These are phyloP conservation scores for Sporothrix globosa DNA, from an alignment of 2,329 filamentous ascomycete genomes.

Conservation along the genomic window DNA sequence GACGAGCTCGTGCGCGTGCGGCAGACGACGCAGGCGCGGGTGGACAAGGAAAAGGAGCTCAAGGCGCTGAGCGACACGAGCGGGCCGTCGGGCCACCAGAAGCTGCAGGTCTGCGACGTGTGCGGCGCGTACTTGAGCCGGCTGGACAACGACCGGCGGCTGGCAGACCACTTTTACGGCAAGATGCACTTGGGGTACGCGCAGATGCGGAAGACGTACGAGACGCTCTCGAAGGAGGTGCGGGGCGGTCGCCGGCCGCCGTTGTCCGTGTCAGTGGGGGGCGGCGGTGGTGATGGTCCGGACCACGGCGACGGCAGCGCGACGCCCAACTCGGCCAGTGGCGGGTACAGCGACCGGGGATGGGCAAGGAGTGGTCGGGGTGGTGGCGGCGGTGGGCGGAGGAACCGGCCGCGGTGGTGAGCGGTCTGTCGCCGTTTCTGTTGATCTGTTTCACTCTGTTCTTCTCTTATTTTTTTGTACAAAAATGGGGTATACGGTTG, in stretches of 20 bases:
- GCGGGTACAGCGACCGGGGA: conserved; percentile 49
- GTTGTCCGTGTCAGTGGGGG: conserved; percentile 50
- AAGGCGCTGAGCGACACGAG: conserved; percentile 89
- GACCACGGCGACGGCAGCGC: conserved; percentile 46
- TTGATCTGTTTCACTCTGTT: neutral
- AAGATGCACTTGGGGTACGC: conserved; percentile 99
- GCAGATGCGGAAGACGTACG: conserved; percentile 93
- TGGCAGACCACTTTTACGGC: conserved; percentile 98
- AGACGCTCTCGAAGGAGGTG: conserved; percentile 83
- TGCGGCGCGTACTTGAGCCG: conserved; percentile 92
- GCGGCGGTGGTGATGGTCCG: conserved; percentile 51
- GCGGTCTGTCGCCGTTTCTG: neutral
- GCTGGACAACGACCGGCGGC: conserved; percentile 87
- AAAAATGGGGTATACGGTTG: neutral
- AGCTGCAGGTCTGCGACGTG: conserved; percentile 97
- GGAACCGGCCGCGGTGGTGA: conserved; percentile 56
- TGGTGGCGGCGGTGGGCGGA: conserved; percentile 56
- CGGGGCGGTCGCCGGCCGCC: conserved; percentile 53
- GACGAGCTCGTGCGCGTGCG: conserved; percentile 87
- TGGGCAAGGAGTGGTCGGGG: conserved; percentile 55
- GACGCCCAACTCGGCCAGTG: conserved; percentile 45
- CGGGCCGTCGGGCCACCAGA: conserved; percentile 93
- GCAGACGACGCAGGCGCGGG: conserved; percentile 77
- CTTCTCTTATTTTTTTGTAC: neutral
- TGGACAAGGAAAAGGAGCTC: conserved; percentile 82